Conservation (phyloP, 306 rosid species). For the Dryas octopetala region DNA sequence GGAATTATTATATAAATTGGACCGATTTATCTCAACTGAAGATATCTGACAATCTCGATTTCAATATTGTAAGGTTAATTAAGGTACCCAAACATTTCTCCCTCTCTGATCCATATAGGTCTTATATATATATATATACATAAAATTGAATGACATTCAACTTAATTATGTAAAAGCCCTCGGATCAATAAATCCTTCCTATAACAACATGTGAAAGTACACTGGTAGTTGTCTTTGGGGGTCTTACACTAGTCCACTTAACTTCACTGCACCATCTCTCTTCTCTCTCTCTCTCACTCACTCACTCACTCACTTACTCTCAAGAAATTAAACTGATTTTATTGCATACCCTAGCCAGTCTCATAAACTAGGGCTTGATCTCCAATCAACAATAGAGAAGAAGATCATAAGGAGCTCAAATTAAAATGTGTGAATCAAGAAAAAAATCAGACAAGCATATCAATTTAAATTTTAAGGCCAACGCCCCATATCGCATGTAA, state of each 20-base stretch:
- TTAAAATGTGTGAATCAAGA: background rate
- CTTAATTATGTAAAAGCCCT: background rate
- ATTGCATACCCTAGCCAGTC: slow-evolving; percentile 11
- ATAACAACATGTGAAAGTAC: background rate
- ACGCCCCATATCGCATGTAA: background rate
- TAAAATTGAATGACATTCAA: background rate
- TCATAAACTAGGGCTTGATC: slow-evolving; percentile 13
- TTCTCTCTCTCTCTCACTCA: slow-evolving; percentile 11
- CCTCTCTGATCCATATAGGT: too few relatives aligned
- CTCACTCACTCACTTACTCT: slow-evolving; percentile 5
- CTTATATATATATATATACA: too few relatives aligned
- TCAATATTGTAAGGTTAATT: background rate
- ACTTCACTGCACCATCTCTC: slow-evolving; percentile 2
- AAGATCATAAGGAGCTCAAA: background rate
- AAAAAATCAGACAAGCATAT: slow-evolving; percentile 5
- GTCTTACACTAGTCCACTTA: background rate
- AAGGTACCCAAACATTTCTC: too few relatives aligned
- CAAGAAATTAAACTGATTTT: background rate
- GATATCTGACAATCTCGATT: background rate
- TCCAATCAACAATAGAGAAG: slow-evolving; percentile 5
- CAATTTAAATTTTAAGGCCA: background rate
- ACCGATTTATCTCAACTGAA: background rate
- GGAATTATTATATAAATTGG: too few relatives aligned
- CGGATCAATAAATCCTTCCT: background rate
- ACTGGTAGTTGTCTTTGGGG: background rate